A percentile compares a stretch with the other conserved stretches of the same genome.
Evolutionary conservation across 2,329 filamentous ascomycete genomes (phyloP).

Genomic region (Aspergillus hortae): DNA sequence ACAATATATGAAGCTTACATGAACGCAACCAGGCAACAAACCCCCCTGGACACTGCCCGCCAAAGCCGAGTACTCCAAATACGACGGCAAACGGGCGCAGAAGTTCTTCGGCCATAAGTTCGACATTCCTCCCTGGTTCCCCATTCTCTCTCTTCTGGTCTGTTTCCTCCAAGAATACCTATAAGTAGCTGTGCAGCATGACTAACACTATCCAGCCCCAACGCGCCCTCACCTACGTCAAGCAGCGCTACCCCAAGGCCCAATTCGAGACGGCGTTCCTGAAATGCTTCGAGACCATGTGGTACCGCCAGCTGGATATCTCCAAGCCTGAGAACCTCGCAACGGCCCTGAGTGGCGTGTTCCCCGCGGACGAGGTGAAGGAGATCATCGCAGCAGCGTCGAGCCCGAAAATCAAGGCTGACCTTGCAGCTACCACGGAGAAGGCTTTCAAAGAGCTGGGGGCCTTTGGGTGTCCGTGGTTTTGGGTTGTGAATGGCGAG

Average conservation of each 20-base stretch:
- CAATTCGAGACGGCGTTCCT: slow-evolving; percentile 54
- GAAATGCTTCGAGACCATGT: slow-evolving; percentile 59
- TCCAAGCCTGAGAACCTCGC: slow-evolving; percentile 55
- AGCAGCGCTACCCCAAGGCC: slow-evolving; percentile 49
- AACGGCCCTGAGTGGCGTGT: slow-evolving; percentile 22
- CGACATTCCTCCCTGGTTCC: slow-evolving; percentile 49
- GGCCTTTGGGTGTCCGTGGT: slow-evolving; percentile 75
- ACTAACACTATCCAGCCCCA: slow-evolving; percentile 49
- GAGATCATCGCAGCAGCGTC: slow-evolving; percentile 54
- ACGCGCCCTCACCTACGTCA: slow-evolving; percentile 65
- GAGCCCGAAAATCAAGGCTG: slow-evolving; percentile 50
- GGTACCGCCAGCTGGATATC: slow-evolving; percentile 59
- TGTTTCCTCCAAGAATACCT: slow-evolving; percentile 28
- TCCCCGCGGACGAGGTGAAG: slow-evolving; percentile 48
- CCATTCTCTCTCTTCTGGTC: slow-evolving; percentile 52
- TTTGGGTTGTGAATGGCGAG: slow-evolving; percentile 55
- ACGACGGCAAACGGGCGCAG: slow-evolving; percentile 49
- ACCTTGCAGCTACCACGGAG: slow-evolving; percentile 58
- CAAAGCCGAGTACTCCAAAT: slow-evolving; percentile 59
- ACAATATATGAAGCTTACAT: slow-evolving; percentile 50
- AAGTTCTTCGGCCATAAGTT: slow-evolving; percentile 48
- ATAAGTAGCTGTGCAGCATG: not conserved
- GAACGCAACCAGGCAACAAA: slow-evolving; percentile 44
- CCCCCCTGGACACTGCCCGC: slow-evolving; percentile 69
- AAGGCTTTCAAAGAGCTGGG: slow-evolving; percentile 58